Evolutionary conservation across 2,329 filamentous ascomycete species (phyloP).

Genomic region (Fusarium pseudograminearum): DNA sequence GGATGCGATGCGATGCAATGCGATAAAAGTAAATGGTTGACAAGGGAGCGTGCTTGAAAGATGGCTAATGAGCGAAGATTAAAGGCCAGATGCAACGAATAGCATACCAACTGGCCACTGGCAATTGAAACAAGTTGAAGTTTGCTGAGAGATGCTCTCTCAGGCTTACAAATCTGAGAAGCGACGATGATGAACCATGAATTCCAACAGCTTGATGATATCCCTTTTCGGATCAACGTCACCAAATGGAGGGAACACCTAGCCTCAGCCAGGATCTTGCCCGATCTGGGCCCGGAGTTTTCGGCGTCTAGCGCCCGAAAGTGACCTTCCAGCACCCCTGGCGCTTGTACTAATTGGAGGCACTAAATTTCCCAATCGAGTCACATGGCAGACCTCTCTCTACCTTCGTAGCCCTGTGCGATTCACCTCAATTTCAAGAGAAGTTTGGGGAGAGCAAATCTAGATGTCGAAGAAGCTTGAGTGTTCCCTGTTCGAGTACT

Average conservation of each 20-base stretch:
- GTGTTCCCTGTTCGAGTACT: slow-evolving; percentile 18
- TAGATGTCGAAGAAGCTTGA: slow-evolving; percentile 2
- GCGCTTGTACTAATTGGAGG: slow-evolving; percentile 36
- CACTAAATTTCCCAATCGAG: slow-evolving; percentile 41
- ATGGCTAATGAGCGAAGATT: slow-evolving; percentile 17
- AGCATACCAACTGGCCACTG: slow-evolving; percentile 32
- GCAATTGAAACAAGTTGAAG: slow-evolving; percentile 23
- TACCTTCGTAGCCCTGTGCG: not conserved
- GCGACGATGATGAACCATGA: slow-evolving; percentile 31
- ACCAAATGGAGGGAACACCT: slow-evolving; percentile 38
- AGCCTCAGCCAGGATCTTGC: slow-evolving; percentile 10
- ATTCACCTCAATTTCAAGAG: not conserved
- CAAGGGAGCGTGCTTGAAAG: slow-evolving; percentile 14
- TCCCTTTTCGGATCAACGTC: slow-evolving; percentile 41
- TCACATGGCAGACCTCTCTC: not conserved
- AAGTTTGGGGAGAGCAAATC: slow-evolving; percentile 13
- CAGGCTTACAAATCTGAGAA: slow-evolving; percentile 45
- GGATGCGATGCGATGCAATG: slow-evolving; percentile 7
- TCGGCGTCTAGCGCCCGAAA: slow-evolving; percentile 37
- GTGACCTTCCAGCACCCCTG: slow-evolving; percentile 28
- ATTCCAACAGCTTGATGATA: slow-evolving; percentile 19
- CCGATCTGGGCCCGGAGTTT: slow-evolving; percentile 35
- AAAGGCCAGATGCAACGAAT: slow-evolving; percentile 25
- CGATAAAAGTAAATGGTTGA: slow-evolving; percentile 17
- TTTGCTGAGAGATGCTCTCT: slow-evolving; percentile 30